Conservation (phyloP, 441 rosid genomes). For the Gossypium davidsonii region DNA sequence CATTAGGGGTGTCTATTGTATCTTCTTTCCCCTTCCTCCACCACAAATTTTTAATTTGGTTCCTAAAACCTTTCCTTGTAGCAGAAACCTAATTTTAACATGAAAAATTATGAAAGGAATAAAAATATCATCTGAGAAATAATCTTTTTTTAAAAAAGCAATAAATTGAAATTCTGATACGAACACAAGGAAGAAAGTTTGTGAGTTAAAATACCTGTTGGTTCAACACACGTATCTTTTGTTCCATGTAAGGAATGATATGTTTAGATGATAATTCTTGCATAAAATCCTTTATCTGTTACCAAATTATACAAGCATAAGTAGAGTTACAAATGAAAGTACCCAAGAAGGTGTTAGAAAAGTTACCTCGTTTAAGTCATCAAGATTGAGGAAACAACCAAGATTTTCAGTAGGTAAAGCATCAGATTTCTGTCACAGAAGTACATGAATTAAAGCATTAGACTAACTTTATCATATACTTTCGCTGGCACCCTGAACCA, state of each 20-base stretch:
- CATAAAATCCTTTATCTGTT: constrained; percentile 80
- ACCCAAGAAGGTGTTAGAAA: constrained; percentile 9
- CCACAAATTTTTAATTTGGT: constrained; percentile 94
- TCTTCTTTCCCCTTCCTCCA: constrained; percentile 99
- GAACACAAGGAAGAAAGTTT: constrained; percentile 16
- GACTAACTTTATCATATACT: constrained; percentile 9
- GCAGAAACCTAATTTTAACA: constrained; percentile 62
- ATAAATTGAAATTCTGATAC: neutral
- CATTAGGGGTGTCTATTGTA: constrained; percentile 48
- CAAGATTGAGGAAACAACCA: constrained; percentile 69
- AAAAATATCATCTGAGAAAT: constrained; percentile 5
- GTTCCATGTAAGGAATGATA: constrained; percentile 96
- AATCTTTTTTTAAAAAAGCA: neutral
- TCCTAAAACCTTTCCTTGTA: constrained; percentile 92
- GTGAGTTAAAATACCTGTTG: constrained; percentile 56
- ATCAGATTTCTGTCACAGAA: constrained; percentile 58
- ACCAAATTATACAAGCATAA: constrained; percentile 21
- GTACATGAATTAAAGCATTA: constrained; percentile 23
- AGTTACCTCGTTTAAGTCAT: constrained; percentile 73
- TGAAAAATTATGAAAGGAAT: constrained; percentile 19
- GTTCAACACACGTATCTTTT: constrained; percentile 84
- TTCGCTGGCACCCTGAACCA: constrained; percentile 6
- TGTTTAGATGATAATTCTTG: constrained; percentile 91
- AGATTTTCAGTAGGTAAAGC: constrained; percentile 42
- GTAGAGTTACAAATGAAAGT: constrained; percentile 17